Evolutionary conservation across 1,139 yeast species (phyloP).

Genomic region (Candida freyschussii): DNA sequence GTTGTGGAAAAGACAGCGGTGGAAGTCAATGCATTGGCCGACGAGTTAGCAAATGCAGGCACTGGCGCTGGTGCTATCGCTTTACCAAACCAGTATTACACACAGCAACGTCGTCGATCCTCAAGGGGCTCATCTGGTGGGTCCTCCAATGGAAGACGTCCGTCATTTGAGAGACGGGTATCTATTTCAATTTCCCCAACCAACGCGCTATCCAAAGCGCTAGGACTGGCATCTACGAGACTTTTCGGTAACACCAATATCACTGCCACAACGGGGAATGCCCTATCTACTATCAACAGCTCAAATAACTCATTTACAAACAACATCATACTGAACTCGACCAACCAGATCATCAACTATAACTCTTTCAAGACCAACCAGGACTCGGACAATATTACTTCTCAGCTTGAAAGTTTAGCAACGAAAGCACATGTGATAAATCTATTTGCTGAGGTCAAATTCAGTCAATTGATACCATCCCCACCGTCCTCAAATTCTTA

Average conservation of each 20-base stretch:
- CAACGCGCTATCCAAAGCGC: constrained; percentile 81
- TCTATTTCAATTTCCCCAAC: constrained; percentile 80
- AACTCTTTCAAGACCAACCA: constrained; percentile 30
- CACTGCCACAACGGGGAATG: constrained; percentile 9
- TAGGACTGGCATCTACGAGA: constrained; percentile 83
- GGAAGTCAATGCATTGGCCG: constrained; percentile 93
- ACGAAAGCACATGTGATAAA: constrained; percentile 89
- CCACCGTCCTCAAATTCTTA: constrained; percentile 50
- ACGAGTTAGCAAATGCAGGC: constrained; percentile 73
- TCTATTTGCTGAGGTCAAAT: constrained; percentile 87
- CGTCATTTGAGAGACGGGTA: constrained; percentile 49
- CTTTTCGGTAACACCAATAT: constrained; percentile 53
- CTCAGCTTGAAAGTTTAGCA: constrained; percentile 66
- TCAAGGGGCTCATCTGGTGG: constrained; percentile 34
- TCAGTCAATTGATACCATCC: constrained; percentile 73
- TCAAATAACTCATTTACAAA: constrained; percentile 25
- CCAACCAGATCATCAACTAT: constrained; percentile 25
- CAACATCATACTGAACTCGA: constrained; percentile 29
- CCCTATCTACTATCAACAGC: constrained; percentile 15
- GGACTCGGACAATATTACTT: constrained; percentile 40
- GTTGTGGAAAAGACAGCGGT: constrained; percentile 93
- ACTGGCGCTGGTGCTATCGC: constrained; percentile 48
- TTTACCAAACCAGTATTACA: constrained; percentile 18
- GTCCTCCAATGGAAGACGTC: constrained; percentile 28
- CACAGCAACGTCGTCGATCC: constrained; percentile 26